Base-by-base conservation (phyloP, 345 rosid species). In the Eucalyptus erythrocorys region DNA sequence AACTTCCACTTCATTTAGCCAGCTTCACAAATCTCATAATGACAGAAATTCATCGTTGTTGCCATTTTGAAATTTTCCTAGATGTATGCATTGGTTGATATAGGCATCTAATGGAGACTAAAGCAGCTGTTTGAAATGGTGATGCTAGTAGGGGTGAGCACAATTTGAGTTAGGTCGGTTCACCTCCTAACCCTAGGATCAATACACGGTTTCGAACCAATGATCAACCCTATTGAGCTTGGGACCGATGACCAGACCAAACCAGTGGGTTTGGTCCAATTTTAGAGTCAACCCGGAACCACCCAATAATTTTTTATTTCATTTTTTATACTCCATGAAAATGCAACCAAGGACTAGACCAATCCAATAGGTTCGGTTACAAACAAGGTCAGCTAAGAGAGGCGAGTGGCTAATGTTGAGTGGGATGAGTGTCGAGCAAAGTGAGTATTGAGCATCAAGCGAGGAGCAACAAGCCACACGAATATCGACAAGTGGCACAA, bases 261-360 rank as follows among this genome's bases (percentile, higher is more conserved):
- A 0, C 4, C 2, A 50, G 4, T 50, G 2, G 1, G 19, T 50
- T 50, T 1, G 55, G 22, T 50, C 2, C 0, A 0, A 50, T 50
- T 50, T 21, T 2, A 50, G 0, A 1, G 3, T 50, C 55, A 50
- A 50, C 7, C 2, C 1, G 1, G 1, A 1, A 50, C 22, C 22
- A 50, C 17, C 4, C 0, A 3, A 50, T 17, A 50, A 17, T 50
- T 50, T 50, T 50, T 51, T 17, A 7, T 51, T 51, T 51, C 9
- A 51, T 51, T 51, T 50, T 51, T 51, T 19, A 4, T 19, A 51
- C 4, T 3, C 2, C 21, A 7, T 19, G 22, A 19, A 51, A 51
- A 51, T 19, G 19, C 9, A 0, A 51, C 7, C 1, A 2, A 19
- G 1, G 2, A 51, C 4, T 4, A 0, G 21, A 51, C 10, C 0